Evolutionary conservation across 768 basidiomycete genomes (phyloP), one percentile per base, ranked within the genome.

Genomic region (Epithele typhae): DNA sequence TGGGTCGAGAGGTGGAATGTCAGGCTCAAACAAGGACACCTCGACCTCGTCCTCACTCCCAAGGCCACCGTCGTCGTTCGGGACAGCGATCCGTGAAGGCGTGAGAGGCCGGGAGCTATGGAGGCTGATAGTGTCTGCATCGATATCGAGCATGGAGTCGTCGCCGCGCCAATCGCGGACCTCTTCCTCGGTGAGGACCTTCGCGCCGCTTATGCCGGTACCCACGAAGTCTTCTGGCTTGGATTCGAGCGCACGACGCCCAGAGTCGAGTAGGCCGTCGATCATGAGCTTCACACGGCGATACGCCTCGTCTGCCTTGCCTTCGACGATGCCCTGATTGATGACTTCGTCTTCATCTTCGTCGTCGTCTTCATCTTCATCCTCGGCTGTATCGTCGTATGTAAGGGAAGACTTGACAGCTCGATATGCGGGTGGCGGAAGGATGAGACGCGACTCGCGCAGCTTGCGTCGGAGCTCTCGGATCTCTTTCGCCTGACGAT

Each of bases 401-500:
- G 71, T 66, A 36, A 69, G 60, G 1, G 81, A 76, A 4, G 74
- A 74, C 50, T 76, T 75, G 56, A 84, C 72, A 22, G 73, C 80
- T 35, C 69, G 72, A 60, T 68, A 89, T 0, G 77, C 67, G 22
- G 64, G 72, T 3, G 88, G 87, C 1, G 89, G 89, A 1, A 92
- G 75, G 35, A 82, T 79, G 22, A 92, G 78, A 12, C 88, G 76
- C 9, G 87, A 82, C 59, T 93, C 90, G 45, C 92, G 82, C 38
- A 94, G 69, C 58, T 82, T 88, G 25, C 90, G 80, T 12, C 84
- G 79, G 15, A 95, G 72, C 34, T 92, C 88, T 18, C 87, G 78
- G 42, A 95, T 92, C 66, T 95, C 92, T 53, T 79, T 82, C 6
- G 84, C 80, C 59, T 94, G 92, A 23, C 76, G 77, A 54, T 85